phyloP scores from a whole-genome alignment of 1,139 yeast genomes.

The Candida tetrigidarum region DNA sequence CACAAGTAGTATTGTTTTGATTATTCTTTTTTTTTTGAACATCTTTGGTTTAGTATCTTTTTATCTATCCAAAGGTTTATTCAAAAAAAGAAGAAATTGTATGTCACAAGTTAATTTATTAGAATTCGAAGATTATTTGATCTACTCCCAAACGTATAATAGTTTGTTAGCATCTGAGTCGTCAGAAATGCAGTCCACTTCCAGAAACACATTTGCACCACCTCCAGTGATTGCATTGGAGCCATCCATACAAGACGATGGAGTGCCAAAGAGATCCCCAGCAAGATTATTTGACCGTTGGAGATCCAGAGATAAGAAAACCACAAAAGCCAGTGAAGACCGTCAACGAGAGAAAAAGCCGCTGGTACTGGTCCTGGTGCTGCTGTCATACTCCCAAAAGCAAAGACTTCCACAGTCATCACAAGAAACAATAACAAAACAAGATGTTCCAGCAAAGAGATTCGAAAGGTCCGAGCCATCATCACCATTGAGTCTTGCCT shows the following conservation, averaged over 20 bases:
- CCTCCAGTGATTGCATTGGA: constrained; percentile 6
- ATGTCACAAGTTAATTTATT: constrained; percentile 11
- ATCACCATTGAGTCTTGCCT: constrained; percentile 9
- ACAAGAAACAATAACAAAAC: constrained; percentile 3
- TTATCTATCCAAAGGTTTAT: not conserved
- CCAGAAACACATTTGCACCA: constrained; percentile 3
- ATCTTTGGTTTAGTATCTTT: not conserved
- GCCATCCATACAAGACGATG: constrained; percentile 5
- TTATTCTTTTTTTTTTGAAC: not conserved
- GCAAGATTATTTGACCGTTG: constrained; percentile 18
- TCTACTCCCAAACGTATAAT: constrained; percentile 7
- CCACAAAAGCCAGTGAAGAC: not conserved
- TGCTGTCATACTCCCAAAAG: not conserved
- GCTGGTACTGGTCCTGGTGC: too few relatives aligned
- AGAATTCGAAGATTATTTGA: constrained; percentile 15
- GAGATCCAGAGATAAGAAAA: constrained; percentile 6
- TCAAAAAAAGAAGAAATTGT: not conserved
- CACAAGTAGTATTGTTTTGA: not conserved
- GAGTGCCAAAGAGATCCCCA: constrained; percentile 25
- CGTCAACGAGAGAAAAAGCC: not conserved
- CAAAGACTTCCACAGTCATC: not conserved
- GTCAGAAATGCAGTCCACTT: not conserved
- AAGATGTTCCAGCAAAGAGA: not conserved
- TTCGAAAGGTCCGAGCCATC: constrained; percentile 5
- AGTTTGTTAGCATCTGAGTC: constrained; percentile 3